Evolutionary conservation across 2,329 filamentous ascomycete species (phyloP).

Genomic region (Aspergillus oerlinghausenensis): DNA sequence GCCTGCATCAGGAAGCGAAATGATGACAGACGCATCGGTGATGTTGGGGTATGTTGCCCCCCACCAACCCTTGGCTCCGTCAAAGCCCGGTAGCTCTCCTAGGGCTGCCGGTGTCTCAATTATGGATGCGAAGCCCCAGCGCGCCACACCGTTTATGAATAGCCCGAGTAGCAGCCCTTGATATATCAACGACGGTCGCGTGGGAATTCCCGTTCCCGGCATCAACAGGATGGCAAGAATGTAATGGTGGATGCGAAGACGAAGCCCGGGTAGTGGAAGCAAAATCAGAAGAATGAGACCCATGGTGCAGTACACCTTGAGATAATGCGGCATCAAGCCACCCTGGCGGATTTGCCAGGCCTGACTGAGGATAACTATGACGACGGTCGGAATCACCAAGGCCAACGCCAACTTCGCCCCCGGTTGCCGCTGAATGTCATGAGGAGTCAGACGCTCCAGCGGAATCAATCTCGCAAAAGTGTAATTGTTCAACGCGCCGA

Average conservation of each 20-base stretch:
- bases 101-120: conserved; percentile 75
- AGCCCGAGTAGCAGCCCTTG: conserved; percentile 86
- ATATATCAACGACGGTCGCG: conserved; percentile 75
- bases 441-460: conserved; percentile 82
- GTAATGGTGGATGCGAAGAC: conserved; percentile 90
- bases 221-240: conserved; percentile 82
- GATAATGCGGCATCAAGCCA: conserved; percentile 70
- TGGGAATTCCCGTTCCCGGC: conserved; percentile 84
- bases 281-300: conserved; percentile 63
- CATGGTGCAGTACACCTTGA: conserved; percentile 72
- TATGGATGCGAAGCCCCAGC: conserved; percentile 89
- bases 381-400: conserved; percentile 67
- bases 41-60: conserved; percentile 50
- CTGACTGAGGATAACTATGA: conserved; percentile 66
- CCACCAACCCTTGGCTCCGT: conserved; percentile 40
- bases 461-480: conserved; percentile 85
- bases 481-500: conserved; percentile 89
- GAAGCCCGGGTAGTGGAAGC: conserved; percentile 68
- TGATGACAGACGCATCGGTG: conserved; percentile 39
- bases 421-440: conserved; percentile 83
- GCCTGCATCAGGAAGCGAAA: conserved; percentile 41
- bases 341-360: conserved; percentile 83
- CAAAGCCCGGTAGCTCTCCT: conserved; percentile 45
- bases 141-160: conserved; percentile 88
- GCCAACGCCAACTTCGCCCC: conserved; percentile 80